phyloP scores from a whole-genome alignment of 768 basidiomycete genomes.

The Tricholoma sp. region DNA sequence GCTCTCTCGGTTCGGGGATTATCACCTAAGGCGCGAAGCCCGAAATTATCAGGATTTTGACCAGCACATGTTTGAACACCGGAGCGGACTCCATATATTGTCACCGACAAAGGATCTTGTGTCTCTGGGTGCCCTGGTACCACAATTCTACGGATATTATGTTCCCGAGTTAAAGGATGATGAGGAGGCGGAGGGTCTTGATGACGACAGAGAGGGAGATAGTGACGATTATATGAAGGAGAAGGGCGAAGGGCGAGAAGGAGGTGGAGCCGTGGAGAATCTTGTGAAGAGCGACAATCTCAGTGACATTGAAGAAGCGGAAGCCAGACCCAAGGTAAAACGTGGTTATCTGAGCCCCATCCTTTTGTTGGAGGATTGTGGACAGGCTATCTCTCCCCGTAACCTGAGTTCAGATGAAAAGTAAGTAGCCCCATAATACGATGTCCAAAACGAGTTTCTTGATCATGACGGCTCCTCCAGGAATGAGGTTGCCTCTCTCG shows the following conservation, averaged over 20 bases:
- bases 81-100: neutral
- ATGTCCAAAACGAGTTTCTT: neutral
- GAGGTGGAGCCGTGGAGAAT: too few species aligned
- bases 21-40: neutral
- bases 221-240: neutral
- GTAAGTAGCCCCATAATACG: neutral
- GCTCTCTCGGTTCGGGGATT: neutral
- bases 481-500: neutral
- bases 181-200: neutral
- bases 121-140: neutral
- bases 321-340: neutral
- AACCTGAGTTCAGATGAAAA: neutral
- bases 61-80: neutral
- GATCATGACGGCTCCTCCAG: neutral
- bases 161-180: neutral
- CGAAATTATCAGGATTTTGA: neutral
- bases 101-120: neutral
- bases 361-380: slow-evolving; percentile 1
- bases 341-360: slow-evolving; percentile 1
- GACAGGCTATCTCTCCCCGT: neutral
- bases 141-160: slow-evolving; percentile 1
- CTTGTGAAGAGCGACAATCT: neutral
- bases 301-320: neutral
- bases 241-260: neutral
- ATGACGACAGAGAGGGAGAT: neutral